These are phyloP conservation scores for Cercospora sp. DNA, from an alignment of 2,329 filamentous ascomycete species.

Conservation along the genomic window DNA sequence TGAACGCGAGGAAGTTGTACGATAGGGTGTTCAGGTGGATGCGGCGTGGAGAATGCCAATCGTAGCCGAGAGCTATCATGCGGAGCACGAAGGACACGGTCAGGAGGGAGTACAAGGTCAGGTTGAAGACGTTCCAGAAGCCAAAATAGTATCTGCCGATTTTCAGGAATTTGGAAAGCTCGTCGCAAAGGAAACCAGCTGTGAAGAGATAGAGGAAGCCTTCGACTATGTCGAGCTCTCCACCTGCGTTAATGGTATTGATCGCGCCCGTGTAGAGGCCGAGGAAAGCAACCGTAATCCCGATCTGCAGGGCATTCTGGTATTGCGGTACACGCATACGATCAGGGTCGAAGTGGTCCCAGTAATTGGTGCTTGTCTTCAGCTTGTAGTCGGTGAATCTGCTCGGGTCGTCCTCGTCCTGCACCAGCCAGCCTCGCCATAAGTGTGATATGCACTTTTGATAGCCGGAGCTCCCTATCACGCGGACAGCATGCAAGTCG, in stretches of 20 bases:
- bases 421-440: slow-evolving; percentile 95
- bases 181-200: slow-evolving; percentile 84
- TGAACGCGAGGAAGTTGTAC: slow-evolving; percentile 93
- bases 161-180: slow-evolving; percentile 87
- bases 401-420: slow-evolving; percentile 88
- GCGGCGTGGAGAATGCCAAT: slow-evolving; percentile 48
- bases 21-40: slow-evolving; percentile 73
- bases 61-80: slow-evolving; percentile 72
- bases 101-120: slow-evolving; percentile 75
- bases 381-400: slow-evolving; percentile 85
- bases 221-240: slow-evolving; percentile 82
- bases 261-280: slow-evolving; percentile 85
- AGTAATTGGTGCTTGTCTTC: slow-evolving; percentile 75
- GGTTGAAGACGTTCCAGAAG: slow-evolving; percentile 98
- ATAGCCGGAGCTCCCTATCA: slow-evolving; percentile 91
- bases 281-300: slow-evolving; percentile 81
- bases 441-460: slow-evolving; percentile 93
- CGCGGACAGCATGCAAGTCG: slow-evolving; percentile 81
- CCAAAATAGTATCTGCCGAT: slow-evolving; percentile 86
- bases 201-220: slow-evolving; percentile 88
- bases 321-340: slow-evolving; percentile 90
- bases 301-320: slow-evolving; percentile 85
- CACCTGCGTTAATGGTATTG: slow-evolving; percentile 81
- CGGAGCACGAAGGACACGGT: slow-evolving; percentile 76
- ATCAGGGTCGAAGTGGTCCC: slow-evolving; percentile 85